A percentile compares a stretch with the other conserved stretches of the same genome.
Conservation (phyloP, 306 rosid genomes). For the Hippophae rhamnoides region DNA sequence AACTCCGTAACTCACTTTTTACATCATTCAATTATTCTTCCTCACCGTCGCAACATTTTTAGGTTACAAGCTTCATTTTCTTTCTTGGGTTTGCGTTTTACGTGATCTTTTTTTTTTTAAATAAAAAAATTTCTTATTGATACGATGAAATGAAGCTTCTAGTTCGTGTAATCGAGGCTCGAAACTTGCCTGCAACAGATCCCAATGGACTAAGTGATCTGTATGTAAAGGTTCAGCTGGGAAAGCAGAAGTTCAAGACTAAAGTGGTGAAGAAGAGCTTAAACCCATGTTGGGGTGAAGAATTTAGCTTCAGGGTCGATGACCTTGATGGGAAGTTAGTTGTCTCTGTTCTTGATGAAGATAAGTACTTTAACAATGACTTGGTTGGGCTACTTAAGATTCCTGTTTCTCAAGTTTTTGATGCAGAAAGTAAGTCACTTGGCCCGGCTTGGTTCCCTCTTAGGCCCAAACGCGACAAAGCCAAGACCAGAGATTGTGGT, state of each 20-base stretch:
- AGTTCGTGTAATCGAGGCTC: constrained; percentile 76
- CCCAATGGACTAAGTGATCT: constrained; percentile 58
- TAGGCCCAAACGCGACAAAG: constrained; percentile 54
- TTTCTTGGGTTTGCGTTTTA: no score
- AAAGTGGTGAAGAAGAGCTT: constrained; percentile 66
- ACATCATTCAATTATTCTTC: no score
- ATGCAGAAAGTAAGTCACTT: constrained; percentile 52
- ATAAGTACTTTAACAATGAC: constrained; percentile 71
- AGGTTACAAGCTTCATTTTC: no score
- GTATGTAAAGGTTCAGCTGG: constrained; percentile 68
- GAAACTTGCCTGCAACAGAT: constrained; percentile 47
- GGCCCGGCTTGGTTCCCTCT: constrained; percentile 67
- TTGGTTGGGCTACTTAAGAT: constrained; percentile 55
- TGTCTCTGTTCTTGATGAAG: constrained; percentile 68
- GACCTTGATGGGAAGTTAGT: constrained; percentile 57
- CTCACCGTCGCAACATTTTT: no score
- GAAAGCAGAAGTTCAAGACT: constrained; percentile 66
- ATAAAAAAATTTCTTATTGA: not conserved
- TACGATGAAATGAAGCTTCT: constrained; percentile 50
- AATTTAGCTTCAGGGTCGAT: constrained; percentile 63
- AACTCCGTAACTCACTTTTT: no score
- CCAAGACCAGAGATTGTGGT: constrained; percentile 77
- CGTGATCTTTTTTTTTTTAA: no score
- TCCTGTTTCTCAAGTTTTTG: constrained; percentile 55
- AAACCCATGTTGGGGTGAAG: constrained; percentile 76